Base-by-base conservation (phyloP, 2,329 filamentous ascomycete species). In the Trichophyton verrucosum region DNA sequence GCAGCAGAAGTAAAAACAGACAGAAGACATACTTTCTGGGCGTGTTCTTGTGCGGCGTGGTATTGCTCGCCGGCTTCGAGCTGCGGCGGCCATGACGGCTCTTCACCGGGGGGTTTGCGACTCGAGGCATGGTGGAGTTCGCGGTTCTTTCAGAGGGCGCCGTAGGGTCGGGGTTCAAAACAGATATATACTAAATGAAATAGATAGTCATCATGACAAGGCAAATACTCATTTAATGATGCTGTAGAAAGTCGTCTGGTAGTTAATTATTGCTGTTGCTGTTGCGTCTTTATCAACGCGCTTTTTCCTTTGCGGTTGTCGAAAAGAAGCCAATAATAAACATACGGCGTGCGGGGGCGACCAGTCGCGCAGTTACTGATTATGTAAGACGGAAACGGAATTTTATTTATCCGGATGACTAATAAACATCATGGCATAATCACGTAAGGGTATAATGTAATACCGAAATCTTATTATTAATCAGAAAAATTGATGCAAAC, bases 1-100 rank as follows among this genome's bases (percentile, higher is more conserved):
- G 33, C 33, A 44, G 17, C 38, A 7, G 3, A 58, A 22, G 36
- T 51, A 46, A 58, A 46, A 15, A 62, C 27, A 7, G 27, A 66
- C 40, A 67, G 15, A 65, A 60, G 62, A 68, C 75, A 61, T 73
- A 78, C 76, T 80, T 81, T 64, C 78, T 71, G 42, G 79, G 77
- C 24, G 78, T 77, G 65, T 74, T 71, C 67, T 80, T 81, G 65
- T 79, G 80, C 65, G 78, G 79, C 63, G 78, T 81, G 56, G 76
- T 75, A 22, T 60, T 58, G 15, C 17, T 22, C 58, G 68, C 72
- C 59, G 76, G 75, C 67, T 78, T 78, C 61, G 76, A 75, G 67
- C 72, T 66, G 30, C 67, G 67, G 55, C 69, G 74, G 65, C 73
- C 75, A 67, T 75, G 76, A 56, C 61, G 62, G 58, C 68, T 68